These are phyloP conservation scores for Lithocarpus polystachyus DNA, from an alignment of 306 rosid species.

Conservation along the genomic window DNA sequence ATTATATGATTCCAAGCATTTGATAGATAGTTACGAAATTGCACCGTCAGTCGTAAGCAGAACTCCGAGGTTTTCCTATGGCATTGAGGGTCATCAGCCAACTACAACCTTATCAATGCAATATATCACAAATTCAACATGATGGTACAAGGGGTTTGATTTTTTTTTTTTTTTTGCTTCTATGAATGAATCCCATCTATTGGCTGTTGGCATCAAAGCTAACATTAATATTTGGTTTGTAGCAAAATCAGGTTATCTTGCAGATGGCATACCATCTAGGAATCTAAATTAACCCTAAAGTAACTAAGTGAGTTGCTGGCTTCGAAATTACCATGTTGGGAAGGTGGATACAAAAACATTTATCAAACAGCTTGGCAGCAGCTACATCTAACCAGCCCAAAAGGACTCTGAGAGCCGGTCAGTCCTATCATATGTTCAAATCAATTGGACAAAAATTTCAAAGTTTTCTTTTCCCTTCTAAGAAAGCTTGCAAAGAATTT, in stretches of 20 bases:
- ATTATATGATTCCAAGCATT: not conserved
- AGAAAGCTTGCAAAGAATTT: constrained; percentile 2
- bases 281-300: not conserved
- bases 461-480: not conserved
- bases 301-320: not conserved
- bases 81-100: not conserved
- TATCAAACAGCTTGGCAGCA: not conserved
- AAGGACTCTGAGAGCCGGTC: not conserved
- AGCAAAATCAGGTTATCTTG: not conserved
- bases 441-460: not conserved
- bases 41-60: not conserved
- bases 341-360: not conserved
- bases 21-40: not conserved
- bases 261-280: not conserved
- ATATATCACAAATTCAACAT: not conserved
- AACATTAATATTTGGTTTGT: not conserved
- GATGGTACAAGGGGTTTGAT: not conserved
- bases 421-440: not conserved
- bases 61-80: not conserved
- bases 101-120: not conserved
- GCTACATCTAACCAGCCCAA: not conserved
- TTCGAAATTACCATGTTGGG: not conserved
- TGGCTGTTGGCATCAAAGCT: not conserved
- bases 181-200: not conserved
- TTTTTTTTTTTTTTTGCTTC: not conserved